Evolutionary conservation across 352 stramenopile genomes (phyloP).

Genomic region (Phytophthora idaei): DNA sequence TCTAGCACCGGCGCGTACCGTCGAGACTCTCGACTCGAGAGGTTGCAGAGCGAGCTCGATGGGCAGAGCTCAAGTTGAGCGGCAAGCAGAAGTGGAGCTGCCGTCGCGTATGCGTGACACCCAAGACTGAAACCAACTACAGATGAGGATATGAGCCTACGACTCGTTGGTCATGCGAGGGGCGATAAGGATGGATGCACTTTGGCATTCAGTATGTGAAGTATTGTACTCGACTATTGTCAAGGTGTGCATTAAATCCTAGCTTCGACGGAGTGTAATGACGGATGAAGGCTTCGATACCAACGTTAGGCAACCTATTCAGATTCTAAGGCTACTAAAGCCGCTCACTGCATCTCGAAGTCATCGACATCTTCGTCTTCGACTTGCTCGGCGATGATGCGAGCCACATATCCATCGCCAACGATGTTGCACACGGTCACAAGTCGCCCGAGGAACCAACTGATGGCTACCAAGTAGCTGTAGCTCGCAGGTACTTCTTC

Average conservation of each 20-base stretch:
- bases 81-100: too few species aligned
- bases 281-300: not conserved
- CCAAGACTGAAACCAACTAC: too few species aligned
- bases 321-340: not conserved
- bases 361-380: slow-evolving; percentile 52
- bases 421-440: slow-evolving; percentile 77
- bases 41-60: too few species aligned
- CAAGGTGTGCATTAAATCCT: not conserved
- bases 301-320: not conserved
- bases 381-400: slow-evolving; percentile 79
- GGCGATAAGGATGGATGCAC: too few species aligned
- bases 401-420: slow-evolving; percentile 69
- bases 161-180: too few species aligned
- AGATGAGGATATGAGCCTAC: too few species aligned
- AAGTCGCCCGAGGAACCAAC: slow-evolving; percentile 76
- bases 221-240: too few species aligned
- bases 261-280: not conserved
- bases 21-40: too few species aligned
- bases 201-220: too few species aligned
- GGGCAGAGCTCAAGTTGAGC: too few species aligned
- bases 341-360: slow-evolving; percentile 19
- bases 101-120: too few species aligned
- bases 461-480: slow-evolving; percentile 76
- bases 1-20: too few species aligned
- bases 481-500: slow-evolving; percentile 61